Evolutionary conservation across 1,139 yeast species (phyloP).

Genomic region (Sugiyamaella paludigena): DNA sequence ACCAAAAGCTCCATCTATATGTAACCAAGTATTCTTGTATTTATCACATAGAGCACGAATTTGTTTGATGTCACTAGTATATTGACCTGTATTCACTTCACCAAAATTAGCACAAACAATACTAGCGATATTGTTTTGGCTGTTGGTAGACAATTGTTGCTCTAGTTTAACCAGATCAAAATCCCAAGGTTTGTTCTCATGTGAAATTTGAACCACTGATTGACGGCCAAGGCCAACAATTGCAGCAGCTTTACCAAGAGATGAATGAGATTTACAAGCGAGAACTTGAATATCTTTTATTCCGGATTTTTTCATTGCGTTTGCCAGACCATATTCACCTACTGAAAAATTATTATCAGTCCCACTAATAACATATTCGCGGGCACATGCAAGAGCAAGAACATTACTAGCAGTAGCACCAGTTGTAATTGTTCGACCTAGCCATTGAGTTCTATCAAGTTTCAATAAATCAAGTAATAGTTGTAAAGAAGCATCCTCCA

Average conservation of each 20-base stretch:
- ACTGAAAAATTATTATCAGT: conserved; percentile 5
- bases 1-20: conserved; percentile 34
- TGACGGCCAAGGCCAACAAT: conserved; percentile 30
- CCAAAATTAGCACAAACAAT: conserved; percentile 31
- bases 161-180: conserved; percentile 26
- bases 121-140: conserved; percentile 11
- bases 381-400: conserved; percentile 27
- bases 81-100: conserved; percentile 33
- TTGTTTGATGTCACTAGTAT: conserved; percentile 21
- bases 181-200: conserved; percentile 23
- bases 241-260: conserved; percentile 29
- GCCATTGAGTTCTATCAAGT: conserved; percentile 21
- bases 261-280: conserved; percentile 28
- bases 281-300: conserved; percentile 26
- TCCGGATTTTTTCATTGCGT: conserved; percentile 22
- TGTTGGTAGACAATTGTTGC: conserved; percentile 12
- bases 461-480: conserved; percentile 26
- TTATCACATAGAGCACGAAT: conserved; percentile 29
- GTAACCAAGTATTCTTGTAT: conserved; percentile 33
- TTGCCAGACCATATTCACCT: conserved; percentile 21
- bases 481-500: conserved; percentile 27
- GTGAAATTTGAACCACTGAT: conserved; percentile 20
- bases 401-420: conserved; percentile 34
- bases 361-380: conserved; percentile 24
- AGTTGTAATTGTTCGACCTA: conserved; percentile 29